phyloP scores from a whole-genome alignment of 2,329 filamentous ascomycete genomes.

The Arthrobotrys pseudoclavata region DNA sequence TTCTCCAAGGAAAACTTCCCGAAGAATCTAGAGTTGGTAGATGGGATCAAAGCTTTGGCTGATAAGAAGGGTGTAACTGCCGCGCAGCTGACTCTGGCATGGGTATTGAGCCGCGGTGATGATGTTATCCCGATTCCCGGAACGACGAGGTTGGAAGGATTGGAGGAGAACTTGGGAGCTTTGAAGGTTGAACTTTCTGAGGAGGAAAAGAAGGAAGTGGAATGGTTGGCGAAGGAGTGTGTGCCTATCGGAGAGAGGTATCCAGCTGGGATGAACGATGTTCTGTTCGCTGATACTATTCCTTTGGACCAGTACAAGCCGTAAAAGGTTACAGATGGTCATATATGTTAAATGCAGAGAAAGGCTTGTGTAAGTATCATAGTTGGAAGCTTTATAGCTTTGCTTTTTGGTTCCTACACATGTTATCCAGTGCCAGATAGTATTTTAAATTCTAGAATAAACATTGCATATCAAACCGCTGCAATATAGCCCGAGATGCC shows the following conservation, averaged over 20 bases:
- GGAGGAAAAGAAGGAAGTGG: slow-evolving; percentile 59
- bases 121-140: slow-evolving; percentile 74
- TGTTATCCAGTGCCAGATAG: background rate
- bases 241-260: slow-evolving; percentile 52
- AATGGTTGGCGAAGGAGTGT: slow-evolving; percentile 45
- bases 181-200: slow-evolving; percentile 38
- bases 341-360: background rate
- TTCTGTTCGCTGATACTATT: slow-evolving; percentile 52
- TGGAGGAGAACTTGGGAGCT: slow-evolving; percentile 65
- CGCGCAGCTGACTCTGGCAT: slow-evolving; percentile 74
- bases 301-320: slow-evolving; percentile 47
- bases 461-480: background rate
- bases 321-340: background rate
- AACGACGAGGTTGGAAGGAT: slow-evolving; percentile 69
- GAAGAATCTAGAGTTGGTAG: slow-evolving; percentile 72
- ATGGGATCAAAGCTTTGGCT: slow-evolving; percentile 70
- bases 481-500: background rate
- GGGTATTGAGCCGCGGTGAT: slow-evolving; percentile 74
- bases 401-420: too few relatives aligned
- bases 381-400: too few relatives aligned
- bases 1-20: slow-evolving; percentile 71
- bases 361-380: background rate
- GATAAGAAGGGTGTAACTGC: slow-evolving; percentile 72
- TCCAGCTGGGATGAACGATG: slow-evolving; percentile 33
- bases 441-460: background rate